These are phyloP conservation scores for Meira miltonrushii DNA, from an alignment of 1,284 basidiomycete species.

Conservation along the genomic window DNA sequence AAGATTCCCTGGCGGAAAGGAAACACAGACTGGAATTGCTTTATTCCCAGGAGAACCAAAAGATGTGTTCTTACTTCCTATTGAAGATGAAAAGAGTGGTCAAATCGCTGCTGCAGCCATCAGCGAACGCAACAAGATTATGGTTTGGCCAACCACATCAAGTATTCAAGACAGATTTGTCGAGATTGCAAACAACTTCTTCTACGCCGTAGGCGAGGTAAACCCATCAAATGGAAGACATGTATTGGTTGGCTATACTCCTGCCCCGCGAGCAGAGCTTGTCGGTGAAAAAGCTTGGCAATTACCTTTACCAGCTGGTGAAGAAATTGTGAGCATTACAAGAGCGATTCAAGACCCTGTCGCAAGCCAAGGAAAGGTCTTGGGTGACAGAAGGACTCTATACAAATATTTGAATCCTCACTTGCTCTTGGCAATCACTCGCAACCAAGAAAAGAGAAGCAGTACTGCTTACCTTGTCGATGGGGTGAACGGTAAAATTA, in stretches of 20 bases:
- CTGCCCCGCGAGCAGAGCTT: constrained; percentile 16
- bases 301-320: constrained; percentile 25
- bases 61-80: constrained; percentile 36
- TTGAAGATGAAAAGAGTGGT: constrained; percentile 21
- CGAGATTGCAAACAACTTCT: background rate
- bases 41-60: constrained; percentile 29
- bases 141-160: constrained; percentile 31
- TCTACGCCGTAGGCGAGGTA: background rate
- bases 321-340: constrained; percentile 22
- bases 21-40: constrained; percentile 21
- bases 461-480: constrained; percentile 69
- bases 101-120: constrained; percentile 56
- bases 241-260: constrained; percentile 23
- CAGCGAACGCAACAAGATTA: constrained; percentile 61
- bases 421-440: constrained; percentile 65
- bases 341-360: constrained; percentile 49
- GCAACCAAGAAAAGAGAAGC: constrained; percentile 50
- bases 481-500: constrained; percentile 66
- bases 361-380: constrained; percentile 74
- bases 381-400: constrained; percentile 78
- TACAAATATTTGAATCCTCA: constrained; percentile 93
- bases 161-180: constrained; percentile 28
- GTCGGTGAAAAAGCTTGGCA: constrained; percentile 28
- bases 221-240: background rate
- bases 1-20: constrained; percentile 26